These are phyloP conservation scores for Solanum sejunctum DNA, from an alignment of 257 asterid species.

Conservation along the genomic window DNA sequence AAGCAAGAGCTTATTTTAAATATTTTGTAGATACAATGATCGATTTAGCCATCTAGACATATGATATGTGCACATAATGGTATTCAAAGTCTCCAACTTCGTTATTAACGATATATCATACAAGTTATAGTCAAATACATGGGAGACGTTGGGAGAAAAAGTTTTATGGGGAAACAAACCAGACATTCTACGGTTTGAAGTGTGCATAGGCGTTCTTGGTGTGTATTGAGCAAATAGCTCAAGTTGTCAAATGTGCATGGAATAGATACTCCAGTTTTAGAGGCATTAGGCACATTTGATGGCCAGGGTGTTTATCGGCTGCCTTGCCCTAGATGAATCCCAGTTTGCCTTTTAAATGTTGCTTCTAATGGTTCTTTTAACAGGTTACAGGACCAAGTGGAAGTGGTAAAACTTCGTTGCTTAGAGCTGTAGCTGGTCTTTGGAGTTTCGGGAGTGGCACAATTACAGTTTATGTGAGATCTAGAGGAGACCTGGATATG, in stretches of 20 bases:
- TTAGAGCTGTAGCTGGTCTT: slow-evolving; percentile 85
- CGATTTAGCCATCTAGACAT: background rate
- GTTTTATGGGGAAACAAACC: background rate
- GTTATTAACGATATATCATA: background rate
- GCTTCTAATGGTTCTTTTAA: slow-evolving; percentile 20
- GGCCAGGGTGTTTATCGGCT: background rate
- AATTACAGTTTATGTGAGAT: slow-evolving; percentile 39
- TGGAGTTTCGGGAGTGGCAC: slow-evolving; percentile 80
- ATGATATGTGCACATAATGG: background rate
- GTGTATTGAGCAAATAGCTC: background rate
- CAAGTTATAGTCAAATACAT: background rate
- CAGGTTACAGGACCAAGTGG: slow-evolving; percentile 98
- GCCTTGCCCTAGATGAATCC: background rate
- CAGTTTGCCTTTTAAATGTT: background rate
- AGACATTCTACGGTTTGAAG: background rate
- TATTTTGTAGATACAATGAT: background rate
- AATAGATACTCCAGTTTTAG: background rate
- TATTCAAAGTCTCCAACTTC: background rate
- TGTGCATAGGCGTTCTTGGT: background rate
- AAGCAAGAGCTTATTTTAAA: background rate
- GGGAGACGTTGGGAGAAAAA: background rate
- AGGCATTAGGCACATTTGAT: background rate
- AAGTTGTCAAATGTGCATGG: background rate
- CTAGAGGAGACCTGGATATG: slow-evolving; percentile 13
- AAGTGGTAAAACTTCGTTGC: slow-evolving; percentile 81